Percentiles rank a stretch among this genome's conserved stretches.
phyloP scores from a whole-genome alignment of 225 moss, liverwort and hornwort genomes.

The Sphagnum contortum region DNA sequence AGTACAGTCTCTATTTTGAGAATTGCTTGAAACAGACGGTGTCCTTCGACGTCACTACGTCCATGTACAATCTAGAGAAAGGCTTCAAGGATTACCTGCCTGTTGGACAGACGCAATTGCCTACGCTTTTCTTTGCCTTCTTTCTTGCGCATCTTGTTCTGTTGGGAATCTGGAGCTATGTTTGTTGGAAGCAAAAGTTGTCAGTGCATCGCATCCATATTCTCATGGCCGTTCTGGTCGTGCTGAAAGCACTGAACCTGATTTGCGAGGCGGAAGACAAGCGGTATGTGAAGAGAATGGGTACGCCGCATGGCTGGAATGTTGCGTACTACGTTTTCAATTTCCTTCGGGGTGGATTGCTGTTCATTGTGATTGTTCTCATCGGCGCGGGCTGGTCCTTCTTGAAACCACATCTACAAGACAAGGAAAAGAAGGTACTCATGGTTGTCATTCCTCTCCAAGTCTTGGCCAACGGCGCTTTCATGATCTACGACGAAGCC shows the following conservation, averaged over 20 bases:
- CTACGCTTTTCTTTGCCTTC: conserved; percentile 71
- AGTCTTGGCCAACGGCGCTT: conserved; percentile 69
- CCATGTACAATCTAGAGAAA: conserved; percentile 85
- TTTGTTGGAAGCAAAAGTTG: conserved; percentile 64
- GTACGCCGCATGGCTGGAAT: conserved; percentile 86
- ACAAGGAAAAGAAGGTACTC: conserved; percentile 96
- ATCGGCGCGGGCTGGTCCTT: conserved; percentile 99
- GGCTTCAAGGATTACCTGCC: conserved; percentile 60
- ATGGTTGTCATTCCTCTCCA: conserved; percentile 71
- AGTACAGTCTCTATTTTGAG: conserved; percentile 72
- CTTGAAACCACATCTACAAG: conserved; percentile 91
- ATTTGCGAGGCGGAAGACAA: conserved; percentile 90
- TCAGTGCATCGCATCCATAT: conserved; percentile 87
- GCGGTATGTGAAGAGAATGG: conserved; percentile 78
- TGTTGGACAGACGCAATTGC: conserved; percentile 78
- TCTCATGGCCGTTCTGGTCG: conserved; percentile 79
- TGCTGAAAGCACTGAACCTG: conserved; percentile 82
- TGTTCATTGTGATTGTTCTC: conserved; percentile 92
- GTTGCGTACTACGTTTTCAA: conserved; percentile 88
- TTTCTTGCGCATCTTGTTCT: conserved; percentile 60
- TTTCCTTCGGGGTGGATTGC: conserved; percentile 68
- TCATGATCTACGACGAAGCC: conserved; percentile 73
- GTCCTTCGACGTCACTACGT: conserved; percentile 78
- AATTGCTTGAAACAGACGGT: conserved; percentile 50
- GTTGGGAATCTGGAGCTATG: conserved; percentile 61